Evolutionary conservation across 306 rosid species (phyloP).

Genomic region (Quercus mongolica): DNA sequence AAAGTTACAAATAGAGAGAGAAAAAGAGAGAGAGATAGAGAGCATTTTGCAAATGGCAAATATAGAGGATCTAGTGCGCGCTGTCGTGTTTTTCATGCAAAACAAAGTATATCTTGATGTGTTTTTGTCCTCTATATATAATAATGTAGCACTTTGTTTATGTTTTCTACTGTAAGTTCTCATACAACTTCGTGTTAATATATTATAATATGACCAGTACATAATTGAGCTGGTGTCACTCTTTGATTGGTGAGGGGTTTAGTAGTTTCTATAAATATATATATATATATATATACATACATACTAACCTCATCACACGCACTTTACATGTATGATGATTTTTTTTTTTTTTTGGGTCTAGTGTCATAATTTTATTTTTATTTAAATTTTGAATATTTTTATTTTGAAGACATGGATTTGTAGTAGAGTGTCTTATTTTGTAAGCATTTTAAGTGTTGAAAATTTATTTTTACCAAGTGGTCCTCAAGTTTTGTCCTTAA

Average conservation of each 20-base stretch:
- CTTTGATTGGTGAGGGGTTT: neutral
- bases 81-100: conserved; percentile 42
- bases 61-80: conserved; percentile 29
- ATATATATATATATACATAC: no score
- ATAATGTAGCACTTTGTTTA: neutral
- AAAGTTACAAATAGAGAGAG: neutral
- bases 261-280: conserved; percentile 1
- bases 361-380: no score
- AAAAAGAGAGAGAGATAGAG: neutral
- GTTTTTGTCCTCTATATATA: conserved; percentile 22
- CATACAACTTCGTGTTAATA: neutral
- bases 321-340: no score
- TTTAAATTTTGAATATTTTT: no score
- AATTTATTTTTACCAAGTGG: no score
- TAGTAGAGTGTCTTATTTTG: no score
- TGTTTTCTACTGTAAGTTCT: neutral
- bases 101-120: conserved; percentile 28
- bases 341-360: no score
- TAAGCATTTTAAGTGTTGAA: no score
- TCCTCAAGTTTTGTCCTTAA: no score
- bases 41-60: conserved; percentile 11
- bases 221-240: neutral
- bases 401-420: no score
- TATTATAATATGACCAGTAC: neutral
- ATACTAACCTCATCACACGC: rapidly evolving